These are phyloP conservation scores for Skeletonema tropicum DNA, from an alignment of 108 stramenopile species.

Conservation along the genomic window DNA sequence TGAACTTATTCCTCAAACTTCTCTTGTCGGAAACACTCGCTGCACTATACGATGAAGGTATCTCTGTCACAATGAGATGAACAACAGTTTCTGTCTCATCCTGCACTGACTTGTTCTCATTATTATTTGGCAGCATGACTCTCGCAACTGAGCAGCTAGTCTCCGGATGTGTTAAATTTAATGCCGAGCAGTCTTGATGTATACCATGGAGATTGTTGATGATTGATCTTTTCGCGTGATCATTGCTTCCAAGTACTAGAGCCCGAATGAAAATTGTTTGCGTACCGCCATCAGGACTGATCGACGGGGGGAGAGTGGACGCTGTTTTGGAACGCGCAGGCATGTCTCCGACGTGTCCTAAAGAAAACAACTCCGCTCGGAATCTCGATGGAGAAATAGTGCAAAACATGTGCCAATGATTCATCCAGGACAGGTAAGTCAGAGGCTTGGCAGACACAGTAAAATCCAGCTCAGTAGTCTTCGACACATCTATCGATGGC, in stretches of 20 bases:
- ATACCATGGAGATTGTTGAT: constrained; percentile 42
- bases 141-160: constrained; percentile 54
- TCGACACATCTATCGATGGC: constrained; percentile 65
- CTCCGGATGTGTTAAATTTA: constrained; percentile 14
- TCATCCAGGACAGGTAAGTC: constrained; percentile 82
- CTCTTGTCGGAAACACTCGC: constrained; percentile 33
- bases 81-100: constrained; percentile 52
- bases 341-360: constrained; percentile 58
- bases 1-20: constrained; percentile 33
- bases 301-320: background rate
- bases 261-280: constrained; percentile 64
- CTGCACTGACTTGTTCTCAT: constrained; percentile 5
- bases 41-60: constrained; percentile 50
- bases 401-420: constrained; percentile 75
- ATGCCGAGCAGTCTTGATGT: constrained; percentile 8
- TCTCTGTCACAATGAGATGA: constrained; percentile 75
- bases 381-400: constrained; percentile 64
- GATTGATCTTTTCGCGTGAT: constrained; percentile 55
- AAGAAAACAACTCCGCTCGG: constrained; percentile 70
- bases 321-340: background rate
- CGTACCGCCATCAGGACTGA: constrained; percentile 14
- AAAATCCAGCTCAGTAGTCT: constrained; percentile 4
- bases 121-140: constrained; percentile 30
- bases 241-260: constrained; percentile 65
- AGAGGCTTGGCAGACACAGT: constrained; percentile 35